phyloP scores from a whole-genome alignment of 345 rosid species.

The Euphorbia tirucalli region DNA sequence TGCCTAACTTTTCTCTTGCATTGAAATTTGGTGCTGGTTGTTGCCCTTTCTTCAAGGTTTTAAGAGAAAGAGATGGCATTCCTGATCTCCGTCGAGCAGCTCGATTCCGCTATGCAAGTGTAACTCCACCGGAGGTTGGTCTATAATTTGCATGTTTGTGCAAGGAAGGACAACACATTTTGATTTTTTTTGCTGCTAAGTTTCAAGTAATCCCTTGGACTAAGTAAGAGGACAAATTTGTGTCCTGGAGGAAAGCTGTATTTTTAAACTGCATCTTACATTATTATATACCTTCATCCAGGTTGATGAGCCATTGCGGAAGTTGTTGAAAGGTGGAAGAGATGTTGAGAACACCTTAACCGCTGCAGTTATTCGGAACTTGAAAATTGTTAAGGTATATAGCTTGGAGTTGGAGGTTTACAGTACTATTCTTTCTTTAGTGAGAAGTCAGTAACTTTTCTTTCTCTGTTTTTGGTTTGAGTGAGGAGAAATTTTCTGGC shows the following conservation, averaged over 20 bases:
- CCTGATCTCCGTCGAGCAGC: constrained; percentile 89
- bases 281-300: constrained; percentile 33
- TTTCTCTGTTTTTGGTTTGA: neutral
- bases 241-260: neutral
- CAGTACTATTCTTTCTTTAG: neutral
- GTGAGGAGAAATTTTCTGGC: constrained; percentile 2
- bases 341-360: constrained; percentile 66
- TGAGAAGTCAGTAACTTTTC: neutral
- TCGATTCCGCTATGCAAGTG: constrained; percentile 81
- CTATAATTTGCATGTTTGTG: constrained; percentile 18
- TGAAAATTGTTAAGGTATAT: constrained; percentile 72
- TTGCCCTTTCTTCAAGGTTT: constrained; percentile 42
- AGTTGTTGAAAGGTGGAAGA: constrained; percentile 62
- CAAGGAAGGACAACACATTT: constrained; percentile 13
- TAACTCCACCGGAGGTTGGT: constrained; percentile 74
- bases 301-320: constrained; percentile 59
- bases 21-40: constrained; percentile 19
- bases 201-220: constrained; percentile 12
- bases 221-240: constrained; percentile 4
- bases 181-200: constrained; percentile 10
- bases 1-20: neutral
- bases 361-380: constrained; percentile 75
- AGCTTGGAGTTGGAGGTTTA: constrained; percentile 18
- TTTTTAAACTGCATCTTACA: constrained; percentile 21
- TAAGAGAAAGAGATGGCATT: constrained; percentile 86